These are phyloP conservation scores for Coix lacrymajobi DNA, from an alignment of 176 grass and related monocot genomes.

Conservation along the genomic window DNA sequence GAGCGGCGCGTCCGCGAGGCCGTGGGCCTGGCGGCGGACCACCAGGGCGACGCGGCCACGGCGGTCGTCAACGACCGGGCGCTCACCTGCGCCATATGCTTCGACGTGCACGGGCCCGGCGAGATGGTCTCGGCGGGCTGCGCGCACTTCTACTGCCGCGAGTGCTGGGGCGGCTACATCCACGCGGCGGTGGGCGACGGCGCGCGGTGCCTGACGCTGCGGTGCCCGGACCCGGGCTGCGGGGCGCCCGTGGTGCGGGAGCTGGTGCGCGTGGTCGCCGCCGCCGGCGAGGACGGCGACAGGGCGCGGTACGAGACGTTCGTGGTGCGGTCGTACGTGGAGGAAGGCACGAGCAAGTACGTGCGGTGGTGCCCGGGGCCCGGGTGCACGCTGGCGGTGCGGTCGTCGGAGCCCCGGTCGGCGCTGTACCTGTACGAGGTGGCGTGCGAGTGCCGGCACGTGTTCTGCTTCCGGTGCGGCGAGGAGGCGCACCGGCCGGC, in stretches of 20 bases:
- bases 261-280: conserved; percentile 12
- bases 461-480: conserved; percentile 36
- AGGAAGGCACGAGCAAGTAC: conserved; percentile 32
- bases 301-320: conserved; percentile 17
- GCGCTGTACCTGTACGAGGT: conserved; percentile 21
- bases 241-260: conserved; percentile 14
- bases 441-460: conserved; percentile 17
- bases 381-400: conserved; percentile 29
- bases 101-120: background rate
- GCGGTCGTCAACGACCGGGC: background rate
- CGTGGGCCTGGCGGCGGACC: background rate
- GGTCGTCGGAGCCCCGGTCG: background rate
- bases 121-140: conserved; percentile 23
- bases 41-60: background rate
- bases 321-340: conserved; percentile 37
- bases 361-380: conserved; percentile 42
- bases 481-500: conserved; percentile 58
- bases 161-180: conserved; percentile 46
- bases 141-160: conserved; percentile 30
- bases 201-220: conserved; percentile 32
- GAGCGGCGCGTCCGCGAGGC: background rate
- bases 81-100: conserved; percentile 32
- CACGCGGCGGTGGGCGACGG: conserved; percentile 33
- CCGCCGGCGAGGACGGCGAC: background rate
- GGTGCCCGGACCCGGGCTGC: conserved; percentile 41